phyloP scores from a whole-genome alignment of 176 grass and related monocot genomes.

The Musa troglodytarum region DNA sequence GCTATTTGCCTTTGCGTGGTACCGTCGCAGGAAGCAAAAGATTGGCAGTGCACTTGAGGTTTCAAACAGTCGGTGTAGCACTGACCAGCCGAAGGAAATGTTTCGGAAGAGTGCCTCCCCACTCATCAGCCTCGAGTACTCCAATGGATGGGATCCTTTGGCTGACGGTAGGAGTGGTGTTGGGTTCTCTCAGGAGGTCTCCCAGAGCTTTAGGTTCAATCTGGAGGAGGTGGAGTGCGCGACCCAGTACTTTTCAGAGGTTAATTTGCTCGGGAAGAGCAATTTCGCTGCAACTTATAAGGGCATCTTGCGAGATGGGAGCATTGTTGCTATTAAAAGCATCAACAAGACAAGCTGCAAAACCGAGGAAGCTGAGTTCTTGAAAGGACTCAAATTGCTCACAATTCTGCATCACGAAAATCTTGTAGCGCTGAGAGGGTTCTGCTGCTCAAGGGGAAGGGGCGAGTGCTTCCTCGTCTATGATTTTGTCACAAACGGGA shows the following conservation, averaged over 20 bases:
- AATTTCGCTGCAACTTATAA: slow-evolving; percentile 67
- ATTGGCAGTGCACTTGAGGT: slow-evolving; percentile 87
- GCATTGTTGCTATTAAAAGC: slow-evolving; percentile 64
- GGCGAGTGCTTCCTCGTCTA: slow-evolving; percentile 89
- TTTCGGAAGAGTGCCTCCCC: slow-evolving; percentile 64
- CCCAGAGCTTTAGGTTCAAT: slow-evolving; percentile 78
- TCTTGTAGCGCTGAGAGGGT: slow-evolving; percentile 65
- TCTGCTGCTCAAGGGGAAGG: slow-evolving; percentile 82
- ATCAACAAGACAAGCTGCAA: slow-evolving; percentile 95
- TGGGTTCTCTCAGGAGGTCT: slow-evolving; percentile 56
- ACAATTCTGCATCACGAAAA: slow-evolving; percentile 72
- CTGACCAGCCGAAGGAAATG: slow-evolving; percentile 75
- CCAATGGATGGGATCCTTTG: slow-evolving; percentile 56
- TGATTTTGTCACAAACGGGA: slow-evolving; percentile 72
- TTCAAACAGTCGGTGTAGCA: slow-evolving; percentile 84
- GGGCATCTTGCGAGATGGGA: slow-evolving; percentile 73
- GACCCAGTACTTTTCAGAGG: slow-evolving; percentile 90
- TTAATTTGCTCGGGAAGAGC: slow-evolving; percentile 86
- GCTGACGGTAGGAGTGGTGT: slow-evolving; percentile 31
- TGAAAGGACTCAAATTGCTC: slow-evolving; percentile 76
- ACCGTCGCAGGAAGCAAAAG: slow-evolving; percentile 82
- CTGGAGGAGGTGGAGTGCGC: slow-evolving; percentile 93
- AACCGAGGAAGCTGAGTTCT: slow-evolving; percentile 81
- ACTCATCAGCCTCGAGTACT: slow-evolving; percentile 84
- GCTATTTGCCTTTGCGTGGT: slow-evolving; percentile 54